These are phyloP conservation scores for Chlamydomonas sp. DNA, from an alignment of 139 green algal genomes.

Conservation along the genomic window DNA sequence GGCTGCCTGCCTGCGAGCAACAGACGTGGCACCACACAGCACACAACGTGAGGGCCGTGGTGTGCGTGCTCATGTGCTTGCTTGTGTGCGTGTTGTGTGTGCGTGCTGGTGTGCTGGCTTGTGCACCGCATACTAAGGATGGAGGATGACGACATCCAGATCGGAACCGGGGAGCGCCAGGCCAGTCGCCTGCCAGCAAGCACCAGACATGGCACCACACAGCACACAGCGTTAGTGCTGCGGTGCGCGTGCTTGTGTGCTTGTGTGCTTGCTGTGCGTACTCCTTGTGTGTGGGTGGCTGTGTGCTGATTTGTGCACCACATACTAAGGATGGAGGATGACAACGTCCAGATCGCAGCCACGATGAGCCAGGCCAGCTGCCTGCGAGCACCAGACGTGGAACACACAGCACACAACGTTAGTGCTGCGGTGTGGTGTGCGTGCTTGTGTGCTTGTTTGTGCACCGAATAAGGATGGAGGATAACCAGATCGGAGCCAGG, in stretches of 20 bases:
- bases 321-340: constrained; percentile 16
- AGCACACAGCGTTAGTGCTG: background rate
- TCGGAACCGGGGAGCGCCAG: constrained; percentile 66
- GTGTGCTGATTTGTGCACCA: constrained; percentile 3
- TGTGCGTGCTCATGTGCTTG: no score
- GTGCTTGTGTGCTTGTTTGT: constrained; percentile 2
- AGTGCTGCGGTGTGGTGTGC: background rate
- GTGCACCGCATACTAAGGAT: background rate
- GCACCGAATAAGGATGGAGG: constrained; percentile 8
- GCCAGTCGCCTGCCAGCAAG: constrained; percentile 38
- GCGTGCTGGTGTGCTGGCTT: background rate
- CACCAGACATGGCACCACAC: constrained; percentile 1
- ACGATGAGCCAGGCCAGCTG: constrained; percentile 50
- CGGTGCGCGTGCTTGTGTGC: no score
- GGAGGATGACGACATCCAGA: constrained; percentile 50
- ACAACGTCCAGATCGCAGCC: constrained; percentile 64
- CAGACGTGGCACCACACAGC: background rate
- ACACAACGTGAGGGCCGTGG: background rate
- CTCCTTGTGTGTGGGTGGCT: background rate
- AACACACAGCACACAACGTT: background rate
- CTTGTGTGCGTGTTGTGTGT: background rate
- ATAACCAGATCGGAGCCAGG: constrained; percentile 69
- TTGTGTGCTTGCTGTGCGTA: no score
- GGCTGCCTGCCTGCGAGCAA: constrained; percentile 35
- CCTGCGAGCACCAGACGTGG: constrained; percentile 31